phyloP scores from a whole-genome alignment of 306 rosid genomes.

The Rubus idaeus region DNA sequence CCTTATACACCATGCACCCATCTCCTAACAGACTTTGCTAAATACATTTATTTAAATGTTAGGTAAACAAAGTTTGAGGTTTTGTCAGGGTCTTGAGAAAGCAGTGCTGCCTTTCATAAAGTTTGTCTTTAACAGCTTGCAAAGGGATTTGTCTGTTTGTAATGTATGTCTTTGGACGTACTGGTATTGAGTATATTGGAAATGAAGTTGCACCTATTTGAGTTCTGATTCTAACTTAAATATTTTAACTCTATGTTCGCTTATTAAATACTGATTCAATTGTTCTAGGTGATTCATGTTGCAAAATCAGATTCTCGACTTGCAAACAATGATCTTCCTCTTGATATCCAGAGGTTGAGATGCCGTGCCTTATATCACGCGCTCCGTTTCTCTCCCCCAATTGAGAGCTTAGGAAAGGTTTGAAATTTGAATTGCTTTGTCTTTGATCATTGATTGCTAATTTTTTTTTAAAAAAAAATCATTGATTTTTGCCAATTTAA shows the following conservation, averaged over 20 bases:
- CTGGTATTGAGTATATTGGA: background rate
- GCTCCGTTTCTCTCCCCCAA: slow-evolving; percentile 80
- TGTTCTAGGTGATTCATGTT: slow-evolving; percentile 78
- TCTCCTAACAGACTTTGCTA: background rate
- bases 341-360: slow-evolving; percentile 87
- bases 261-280: slow-evolving; percentile 32
- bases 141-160: background rate
- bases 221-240: background rate
- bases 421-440: slow-evolving; percentile 43
- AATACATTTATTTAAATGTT: background rate
- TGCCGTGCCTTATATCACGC: slow-evolving; percentile 86
- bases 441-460: background rate
- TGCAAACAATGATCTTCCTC: slow-evolving; percentile 85
- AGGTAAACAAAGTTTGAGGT: background rate
- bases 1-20: background rate
- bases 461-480: background rate
- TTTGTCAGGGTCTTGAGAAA: background rate
- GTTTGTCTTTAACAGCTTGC: background rate
- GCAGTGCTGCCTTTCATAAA: slow-evolving; percentile 1
- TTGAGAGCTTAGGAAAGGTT: slow-evolving; percentile 87
- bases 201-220: background rate
- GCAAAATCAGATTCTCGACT: slow-evolving; percentile 93
- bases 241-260: slow-evolving; percentile 15
- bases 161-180: background rate
- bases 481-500: background rate